phyloP scores from a whole-genome alignment of 2,329 filamentous ascomycete species.

The Fusarium sp. region DNA sequence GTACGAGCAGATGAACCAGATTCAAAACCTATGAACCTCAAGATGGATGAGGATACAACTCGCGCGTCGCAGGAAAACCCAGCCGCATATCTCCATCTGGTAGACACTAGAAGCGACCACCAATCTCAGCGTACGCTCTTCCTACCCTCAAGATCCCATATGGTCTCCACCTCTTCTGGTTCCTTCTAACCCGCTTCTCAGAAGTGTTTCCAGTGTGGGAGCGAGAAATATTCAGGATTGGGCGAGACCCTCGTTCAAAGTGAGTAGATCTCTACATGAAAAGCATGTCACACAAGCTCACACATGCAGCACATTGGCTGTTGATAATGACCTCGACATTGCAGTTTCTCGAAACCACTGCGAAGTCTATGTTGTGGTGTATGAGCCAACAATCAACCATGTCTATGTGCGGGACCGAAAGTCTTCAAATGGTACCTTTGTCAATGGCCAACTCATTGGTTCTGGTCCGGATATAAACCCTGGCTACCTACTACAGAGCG shows the following conservation, averaged over 20 bases:
- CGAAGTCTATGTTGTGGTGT: slow-evolving; percentile 66
- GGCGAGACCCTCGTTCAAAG: slow-evolving; percentile 52
- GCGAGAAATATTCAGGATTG: slow-evolving; percentile 51
- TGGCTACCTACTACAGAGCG: slow-evolving; percentile 62
- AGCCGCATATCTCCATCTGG: slow-evolving; percentile 44
- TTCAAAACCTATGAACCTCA: slow-evolving; percentile 1
- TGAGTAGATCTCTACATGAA: slow-evolving; percentile 26
- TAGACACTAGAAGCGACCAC: slow-evolving; percentile 41
- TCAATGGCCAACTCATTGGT: slow-evolving; percentile 61
- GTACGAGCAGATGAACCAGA: slow-evolving; percentile 12
- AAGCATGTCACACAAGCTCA: slow-evolving; percentile 2
- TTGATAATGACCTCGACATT: slow-evolving; percentile 53
- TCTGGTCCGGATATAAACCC: slow-evolving; percentile 51
- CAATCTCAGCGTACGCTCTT: slow-evolving; percentile 44
- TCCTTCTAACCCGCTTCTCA: slow-evolving; percentile 27
- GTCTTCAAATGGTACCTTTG: slow-evolving; percentile 65
- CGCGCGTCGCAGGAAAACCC: slow-evolving; percentile 28
- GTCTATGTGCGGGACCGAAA: slow-evolving; percentile 68
- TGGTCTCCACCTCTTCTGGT: slow-evolving; percentile 15
- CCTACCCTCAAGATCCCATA: slow-evolving; percentile 5
- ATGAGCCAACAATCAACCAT: slow-evolving; percentile 58
- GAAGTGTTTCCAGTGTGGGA: slow-evolving; percentile 48
- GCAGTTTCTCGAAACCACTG: slow-evolving; percentile 65
- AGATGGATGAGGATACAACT: slow-evolving; percentile 35
- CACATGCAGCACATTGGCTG: slow-evolving; percentile 51